phyloP scores from a whole-genome alignment of 768 basidiomycete genomes.

The Mycena vulgaris region DNA sequence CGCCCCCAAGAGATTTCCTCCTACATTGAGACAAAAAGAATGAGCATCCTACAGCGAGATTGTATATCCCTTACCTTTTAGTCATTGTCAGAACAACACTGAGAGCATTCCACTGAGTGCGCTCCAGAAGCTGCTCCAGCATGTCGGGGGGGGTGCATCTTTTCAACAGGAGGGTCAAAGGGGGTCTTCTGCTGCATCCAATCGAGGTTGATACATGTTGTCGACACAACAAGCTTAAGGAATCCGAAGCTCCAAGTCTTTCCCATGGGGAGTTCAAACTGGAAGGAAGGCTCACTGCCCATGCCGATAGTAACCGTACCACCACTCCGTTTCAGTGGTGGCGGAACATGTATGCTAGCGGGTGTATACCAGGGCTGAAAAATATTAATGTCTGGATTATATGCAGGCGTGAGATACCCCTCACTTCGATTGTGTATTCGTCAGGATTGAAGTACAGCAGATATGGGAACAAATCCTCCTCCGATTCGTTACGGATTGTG shows the following conservation, averaged over 20 bases:
- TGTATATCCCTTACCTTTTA: too few relatives aligned
- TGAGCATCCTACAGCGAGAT: too few relatives aligned
- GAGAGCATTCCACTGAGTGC: too few relatives aligned
- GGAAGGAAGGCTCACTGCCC: background rate
- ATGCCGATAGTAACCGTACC: background rate
- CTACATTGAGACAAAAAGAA: too few relatives aligned
- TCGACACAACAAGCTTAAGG: conserved; percentile 1
- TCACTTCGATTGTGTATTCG: conserved; percentile 1
- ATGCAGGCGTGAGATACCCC: background rate
- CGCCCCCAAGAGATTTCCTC: too few relatives aligned
- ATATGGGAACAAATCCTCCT: conserved; percentile 9
- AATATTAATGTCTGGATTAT: background rate
- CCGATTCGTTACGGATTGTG: background rate
- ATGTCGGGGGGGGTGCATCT: too few relatives aligned
- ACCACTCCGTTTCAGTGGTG: background rate
- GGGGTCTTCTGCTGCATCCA: conserved; percentile 1
- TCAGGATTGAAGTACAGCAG: conserved; percentile 20
- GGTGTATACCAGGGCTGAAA: background rate
- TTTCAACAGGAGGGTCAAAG: too few relatives aligned
- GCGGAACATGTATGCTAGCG: background rate
- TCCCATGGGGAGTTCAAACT: background rate
- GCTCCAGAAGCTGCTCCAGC: too few relatives aligned
- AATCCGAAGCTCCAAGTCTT: background rate
- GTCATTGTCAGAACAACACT: too few relatives aligned
- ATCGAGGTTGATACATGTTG: background rate